Conservation (phyloP, 306 rosid genomes). For the Lotus japonicus region DNA sequence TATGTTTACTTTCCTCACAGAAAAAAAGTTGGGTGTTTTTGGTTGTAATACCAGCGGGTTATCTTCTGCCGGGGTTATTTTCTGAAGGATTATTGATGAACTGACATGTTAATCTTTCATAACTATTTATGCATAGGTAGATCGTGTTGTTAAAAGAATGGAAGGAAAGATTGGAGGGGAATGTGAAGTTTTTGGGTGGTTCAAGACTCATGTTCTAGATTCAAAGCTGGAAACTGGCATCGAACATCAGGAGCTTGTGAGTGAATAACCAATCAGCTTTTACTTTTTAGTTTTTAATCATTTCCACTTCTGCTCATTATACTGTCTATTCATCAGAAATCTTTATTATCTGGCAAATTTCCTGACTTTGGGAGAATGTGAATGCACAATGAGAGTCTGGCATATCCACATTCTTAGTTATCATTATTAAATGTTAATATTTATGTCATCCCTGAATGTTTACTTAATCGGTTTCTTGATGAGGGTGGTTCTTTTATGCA, state of each 20-base stretch:
- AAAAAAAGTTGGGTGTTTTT: neutral
- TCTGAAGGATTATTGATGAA: slow-evolving; percentile 18
- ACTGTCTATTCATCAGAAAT: slow-evolving; percentile 1
- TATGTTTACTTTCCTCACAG: neutral
- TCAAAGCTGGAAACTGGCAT: slow-evolving; percentile 70
- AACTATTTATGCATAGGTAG: slow-evolving; percentile 51
- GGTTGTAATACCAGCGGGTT: neutral
- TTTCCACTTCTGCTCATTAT: slow-evolving; percentile 14
- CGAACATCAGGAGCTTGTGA: slow-evolving; percentile 87
- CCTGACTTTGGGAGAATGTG: neutral
- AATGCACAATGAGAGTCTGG: slow-evolving; percentile 5
- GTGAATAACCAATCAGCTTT: slow-evolving; percentile 34
- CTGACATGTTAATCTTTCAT: slow-evolving; percentile 1
- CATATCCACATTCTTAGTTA: neutral
- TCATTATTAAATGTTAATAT: neutral
- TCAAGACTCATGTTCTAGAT: slow-evolving; percentile 61
- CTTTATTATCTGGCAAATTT: neutral
- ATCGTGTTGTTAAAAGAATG: slow-evolving; percentile 47
- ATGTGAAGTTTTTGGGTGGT: slow-evolving; percentile 65
- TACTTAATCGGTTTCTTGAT: slow-evolving; percentile 11
- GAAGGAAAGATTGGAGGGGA: slow-evolving; percentile 41
- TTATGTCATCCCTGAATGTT: slow-evolving; percentile 3
- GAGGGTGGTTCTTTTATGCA: slow-evolving; percentile 28
- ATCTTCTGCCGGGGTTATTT: neutral
- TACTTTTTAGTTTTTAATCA: slow-evolving; percentile 1